These are phyloP conservation scores for Whalleya microplaca DNA, from an alignment of 2,329 filamentous ascomycete genomes.

Conservation along the genomic window DNA sequence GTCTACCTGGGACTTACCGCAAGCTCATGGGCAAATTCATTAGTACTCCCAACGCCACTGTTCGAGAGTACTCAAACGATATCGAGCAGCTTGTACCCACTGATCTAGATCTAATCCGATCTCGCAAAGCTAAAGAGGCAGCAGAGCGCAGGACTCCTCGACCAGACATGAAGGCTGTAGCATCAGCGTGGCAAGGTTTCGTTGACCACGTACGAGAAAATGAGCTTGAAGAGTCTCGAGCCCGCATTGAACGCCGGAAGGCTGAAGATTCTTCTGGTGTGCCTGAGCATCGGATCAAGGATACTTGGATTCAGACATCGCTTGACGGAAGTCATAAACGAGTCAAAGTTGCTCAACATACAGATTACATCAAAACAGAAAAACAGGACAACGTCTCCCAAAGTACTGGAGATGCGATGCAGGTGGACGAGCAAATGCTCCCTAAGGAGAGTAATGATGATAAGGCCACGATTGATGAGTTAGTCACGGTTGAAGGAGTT, in stretches of 20 bases:
- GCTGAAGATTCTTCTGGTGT: slow-evolving; percentile 24
- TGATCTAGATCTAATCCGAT: slow-evolving; percentile 72
- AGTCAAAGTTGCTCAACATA: slow-evolving; percentile 40
- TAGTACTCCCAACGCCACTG: slow-evolving; percentile 65
- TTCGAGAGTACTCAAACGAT: slow-evolving; percentile 70
- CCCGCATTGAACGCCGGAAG: slow-evolving; percentile 34
- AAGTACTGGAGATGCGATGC: slow-evolving; percentile 12
- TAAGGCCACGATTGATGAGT: slow-evolving; percentile 2
- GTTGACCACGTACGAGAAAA: slow-evolving; percentile 30
- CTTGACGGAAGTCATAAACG: slow-evolving; percentile 46
- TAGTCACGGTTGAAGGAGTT: neutral
- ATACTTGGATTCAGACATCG: slow-evolving; percentile 46
- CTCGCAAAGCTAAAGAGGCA: slow-evolving; percentile 39
- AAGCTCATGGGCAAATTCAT: slow-evolving; percentile 78
- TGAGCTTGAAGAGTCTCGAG: slow-evolving; percentile 29
- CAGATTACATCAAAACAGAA: slow-evolving; percentile 7
- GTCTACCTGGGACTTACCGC: slow-evolving; percentile 85
- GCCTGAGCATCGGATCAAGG: slow-evolving; percentile 37
- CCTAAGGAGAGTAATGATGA: neutral
- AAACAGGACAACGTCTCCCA: neutral
- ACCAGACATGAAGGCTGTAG: slow-evolving; percentile 19
- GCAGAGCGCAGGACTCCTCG: slow-evolving; percentile 27
- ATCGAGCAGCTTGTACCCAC: slow-evolving; percentile 88
- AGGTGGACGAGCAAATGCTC: slow-evolving; percentile 6
- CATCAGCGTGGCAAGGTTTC: slow-evolving; percentile 31